These are phyloP conservation scores for Pythium folliculosum DNA, from an alignment of 352 stramenopile species.

Conservation along the genomic window DNA sequence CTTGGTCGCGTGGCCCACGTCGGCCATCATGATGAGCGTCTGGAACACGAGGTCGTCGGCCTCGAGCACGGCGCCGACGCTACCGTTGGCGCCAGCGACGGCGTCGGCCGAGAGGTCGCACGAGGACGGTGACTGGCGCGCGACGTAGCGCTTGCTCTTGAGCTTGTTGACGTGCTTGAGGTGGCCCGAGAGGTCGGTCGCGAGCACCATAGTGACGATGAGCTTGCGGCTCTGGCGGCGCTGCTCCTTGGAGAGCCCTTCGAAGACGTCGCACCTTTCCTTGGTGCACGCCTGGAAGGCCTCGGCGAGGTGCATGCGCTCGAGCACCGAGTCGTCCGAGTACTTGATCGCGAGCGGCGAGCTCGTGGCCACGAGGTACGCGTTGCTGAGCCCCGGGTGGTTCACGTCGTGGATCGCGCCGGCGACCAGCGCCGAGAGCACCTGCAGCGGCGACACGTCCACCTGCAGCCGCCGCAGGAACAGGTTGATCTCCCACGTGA, in stretches of 20 bases:
- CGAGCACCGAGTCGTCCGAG: slow-evolving; percentile 92
- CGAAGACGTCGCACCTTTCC: slow-evolving; percentile 71
- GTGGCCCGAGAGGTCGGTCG: slow-evolving; percentile 77
- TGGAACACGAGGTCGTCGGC: slow-evolving; percentile 59
- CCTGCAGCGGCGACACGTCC: slow-evolving; percentile 41
- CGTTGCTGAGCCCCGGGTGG: slow-evolving; percentile 92
- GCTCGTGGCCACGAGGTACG: slow-evolving; percentile 84
- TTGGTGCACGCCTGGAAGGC: slow-evolving; percentile 69
- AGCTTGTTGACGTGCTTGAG: slow-evolving; percentile 75
- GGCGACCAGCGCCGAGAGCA: slow-evolving; percentile 87
- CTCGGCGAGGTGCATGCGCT: slow-evolving; percentile 76
- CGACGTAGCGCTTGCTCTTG: slow-evolving; percentile 64
- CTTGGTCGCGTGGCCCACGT: slow-evolving; percentile 70
- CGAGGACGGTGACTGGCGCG: slow-evolving; percentile 34
- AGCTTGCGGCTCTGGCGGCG: slow-evolving; percentile 56
- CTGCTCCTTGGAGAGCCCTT: slow-evolving; percentile 53
- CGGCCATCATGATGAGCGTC: slow-evolving; percentile 78
- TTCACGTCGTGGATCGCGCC: slow-evolving; percentile 92
- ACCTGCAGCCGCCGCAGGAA: slow-evolving; percentile 55
- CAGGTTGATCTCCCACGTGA: slow-evolving; percentile 75
- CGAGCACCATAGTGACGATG: slow-evolving; percentile 85
- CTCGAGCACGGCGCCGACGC: slow-evolving; percentile 2
- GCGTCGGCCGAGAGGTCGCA: slow-evolving; percentile 24
- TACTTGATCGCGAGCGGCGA: slow-evolving; percentile 91
- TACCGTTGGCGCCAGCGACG: not conserved